Evolutionary conservation across 768 basidiomycete genomes (phyloP).

Genomic region (Rossbeevera mucosa): DNA sequence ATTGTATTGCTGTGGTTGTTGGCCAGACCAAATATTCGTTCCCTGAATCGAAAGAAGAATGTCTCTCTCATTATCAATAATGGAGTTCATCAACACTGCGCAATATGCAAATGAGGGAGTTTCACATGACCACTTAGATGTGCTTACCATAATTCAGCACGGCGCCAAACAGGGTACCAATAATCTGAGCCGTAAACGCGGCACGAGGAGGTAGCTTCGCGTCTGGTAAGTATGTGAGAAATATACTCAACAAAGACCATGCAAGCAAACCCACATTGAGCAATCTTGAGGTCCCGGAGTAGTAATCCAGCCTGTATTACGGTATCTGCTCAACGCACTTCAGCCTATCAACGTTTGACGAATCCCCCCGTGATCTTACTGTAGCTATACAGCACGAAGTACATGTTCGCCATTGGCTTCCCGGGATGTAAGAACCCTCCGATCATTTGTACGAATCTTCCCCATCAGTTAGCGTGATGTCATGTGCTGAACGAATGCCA

Average conservation of each 20-base stretch:
- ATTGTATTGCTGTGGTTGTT: slow-evolving; percentile 29
- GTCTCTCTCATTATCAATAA: slow-evolving; percentile 47
- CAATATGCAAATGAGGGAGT: slow-evolving; percentile 37
- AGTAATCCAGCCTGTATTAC: slow-evolving; percentile 47
- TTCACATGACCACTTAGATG: slow-evolving; percentile 33
- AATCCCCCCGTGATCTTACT: slow-evolving; percentile 27
- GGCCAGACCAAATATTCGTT: slow-evolving; percentile 36
- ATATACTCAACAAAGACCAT: slow-evolving; percentile 34
- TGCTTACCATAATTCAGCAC: slow-evolving; percentile 51
- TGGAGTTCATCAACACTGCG: slow-evolving; percentile 49
- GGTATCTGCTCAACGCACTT: slow-evolving; percentile 38
- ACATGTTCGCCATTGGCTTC: slow-evolving; percentile 44
- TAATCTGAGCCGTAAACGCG: slow-evolving; percentile 60
- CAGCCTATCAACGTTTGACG: slow-evolving; percentile 38
- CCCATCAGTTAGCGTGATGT: neutral
- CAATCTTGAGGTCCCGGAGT: slow-evolving; percentile 53
- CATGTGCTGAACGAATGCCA: neutral
- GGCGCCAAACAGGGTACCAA: slow-evolving; percentile 25
- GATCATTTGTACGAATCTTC: slow-evolving; percentile 36
- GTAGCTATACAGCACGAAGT: slow-evolving; percentile 42
- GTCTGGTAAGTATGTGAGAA: slow-evolving; percentile 30
- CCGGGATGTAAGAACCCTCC: slow-evolving; percentile 34
- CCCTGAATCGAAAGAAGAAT: slow-evolving; percentile 55
- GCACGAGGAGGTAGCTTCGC: slow-evolving; percentile 63
- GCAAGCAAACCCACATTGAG: slow-evolving; percentile 16